phyloP scores from a whole-genome alignment of 176 grass and related monocot species.

The Musa schizocarpa region DNA sequence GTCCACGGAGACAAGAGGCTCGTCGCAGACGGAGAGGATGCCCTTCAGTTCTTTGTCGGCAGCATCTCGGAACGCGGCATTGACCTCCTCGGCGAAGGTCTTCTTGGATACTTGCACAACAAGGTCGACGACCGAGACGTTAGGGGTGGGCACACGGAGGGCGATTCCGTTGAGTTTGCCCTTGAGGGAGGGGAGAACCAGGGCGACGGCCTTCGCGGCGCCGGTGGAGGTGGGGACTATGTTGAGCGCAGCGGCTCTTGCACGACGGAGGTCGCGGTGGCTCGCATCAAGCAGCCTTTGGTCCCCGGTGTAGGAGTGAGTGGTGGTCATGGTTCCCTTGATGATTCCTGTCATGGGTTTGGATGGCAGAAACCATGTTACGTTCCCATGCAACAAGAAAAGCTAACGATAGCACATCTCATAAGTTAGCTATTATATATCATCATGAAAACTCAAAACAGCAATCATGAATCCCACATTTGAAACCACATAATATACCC shows the following conservation, averaged over 20 bases:
- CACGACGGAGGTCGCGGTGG: constrained; percentile 65
- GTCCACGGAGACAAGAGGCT: constrained; percentile 66
- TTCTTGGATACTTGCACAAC: constrained; percentile 63
- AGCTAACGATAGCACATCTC: neutral
- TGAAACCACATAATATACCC: neutral
- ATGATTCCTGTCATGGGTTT: constrained; percentile 44
- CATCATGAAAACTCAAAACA: neutral
- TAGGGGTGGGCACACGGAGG: constrained; percentile 61
- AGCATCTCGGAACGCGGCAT: constrained; percentile 51
- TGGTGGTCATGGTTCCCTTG: constrained; percentile 78
- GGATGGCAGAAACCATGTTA: neutral
- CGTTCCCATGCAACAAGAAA: neutral
- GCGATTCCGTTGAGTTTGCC: constrained; percentile 76
- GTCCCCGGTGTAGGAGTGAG: constrained; percentile 69
- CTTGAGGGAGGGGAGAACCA: constrained; percentile 71
- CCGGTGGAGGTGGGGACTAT: constrained; percentile 77
- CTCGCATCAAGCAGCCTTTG: constrained; percentile 68
- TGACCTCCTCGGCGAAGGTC: constrained; percentile 68
- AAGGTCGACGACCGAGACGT: constrained; percentile 63
- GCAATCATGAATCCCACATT: neutral
- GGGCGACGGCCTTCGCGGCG: constrained; percentile 65
- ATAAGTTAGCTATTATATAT: neutral
- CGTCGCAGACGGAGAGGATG: constrained; percentile 63
- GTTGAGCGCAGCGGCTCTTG: constrained; percentile 64
- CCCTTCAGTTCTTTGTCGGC: constrained; percentile 43